Conservation (phyloP, 2,329 filamentous ascomycete genomes). For the Paradendryphiella salina region DNA sequence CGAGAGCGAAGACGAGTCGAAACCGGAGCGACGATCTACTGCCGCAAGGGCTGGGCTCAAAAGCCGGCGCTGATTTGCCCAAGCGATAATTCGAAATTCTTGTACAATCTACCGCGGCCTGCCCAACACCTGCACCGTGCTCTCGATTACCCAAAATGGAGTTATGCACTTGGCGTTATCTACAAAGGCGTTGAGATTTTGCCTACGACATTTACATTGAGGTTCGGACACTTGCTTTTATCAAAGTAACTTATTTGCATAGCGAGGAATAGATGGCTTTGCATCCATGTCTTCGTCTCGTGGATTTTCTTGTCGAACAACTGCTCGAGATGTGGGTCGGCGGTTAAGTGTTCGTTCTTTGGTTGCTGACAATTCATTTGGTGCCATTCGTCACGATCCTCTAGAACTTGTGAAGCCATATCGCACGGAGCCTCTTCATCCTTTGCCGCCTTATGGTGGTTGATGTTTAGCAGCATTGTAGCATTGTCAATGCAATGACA, state of each 20-base stretch:
- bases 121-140: constrained; percentile 7
- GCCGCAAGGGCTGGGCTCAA: constrained; percentile 37
- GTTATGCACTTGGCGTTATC: constrained; percentile 8
- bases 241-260: constrained; percentile 4
- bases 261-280: constrained; percentile 10
- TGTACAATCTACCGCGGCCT: constrained; percentile 11
- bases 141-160: constrained; percentile 10
- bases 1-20: constrained; percentile 50
- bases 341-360: too few relatives aligned
- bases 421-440: too few relatives aligned
- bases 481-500: too few relatives aligned
- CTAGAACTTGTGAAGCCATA: too few relatives aligned
- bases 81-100: constrained; percentile 3
- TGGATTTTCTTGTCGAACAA: too few relatives aligned
- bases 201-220: constrained; percentile 1
- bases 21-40: constrained; percentile 41
- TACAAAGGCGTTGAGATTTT: constrained; percentile 2
- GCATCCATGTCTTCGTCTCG: neutral
- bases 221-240: constrained; percentile 4
- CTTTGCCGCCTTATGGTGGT: too few relatives aligned
- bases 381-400: too few relatives aligned
- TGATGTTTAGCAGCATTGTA: too few relatives aligned
- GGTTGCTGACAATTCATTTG: too few relatives aligned
- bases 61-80: constrained; percentile 29
- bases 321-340: too few relatives aligned